These are phyloP conservation scores for Strigomonas oncopelti DNA, from an alignment of 208 protist species.

Conservation along the genomic window DNA sequence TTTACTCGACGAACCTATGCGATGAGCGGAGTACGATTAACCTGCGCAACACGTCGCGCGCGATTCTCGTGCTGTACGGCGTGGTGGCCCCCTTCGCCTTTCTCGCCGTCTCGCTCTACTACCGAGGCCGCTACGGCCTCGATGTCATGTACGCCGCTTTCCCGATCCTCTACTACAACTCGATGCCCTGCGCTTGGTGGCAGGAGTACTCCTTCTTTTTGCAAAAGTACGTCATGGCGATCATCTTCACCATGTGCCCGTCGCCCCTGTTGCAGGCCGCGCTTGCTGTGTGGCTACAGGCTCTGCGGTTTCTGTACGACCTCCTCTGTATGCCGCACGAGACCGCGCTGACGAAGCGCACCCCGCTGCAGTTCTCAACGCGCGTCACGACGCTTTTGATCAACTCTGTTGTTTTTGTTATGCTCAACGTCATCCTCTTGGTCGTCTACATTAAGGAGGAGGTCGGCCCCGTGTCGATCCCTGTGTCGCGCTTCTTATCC, in stretches of 20 bases:
- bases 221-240: conserved; percentile 8
- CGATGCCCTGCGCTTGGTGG: conserved; percentile 1
- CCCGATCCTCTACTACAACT: conserved; percentile 15
- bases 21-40: not conserved
- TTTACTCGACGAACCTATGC: conserved; percentile 13
- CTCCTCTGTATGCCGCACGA: conserved; percentile 3
- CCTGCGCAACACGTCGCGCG: conserved; percentile 11
- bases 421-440: conserved; percentile 17
- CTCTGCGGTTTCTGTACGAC: not conserved
- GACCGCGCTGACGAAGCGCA: not conserved
- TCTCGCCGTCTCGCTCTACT: not conserved
- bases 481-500: conserved; percentile 5
- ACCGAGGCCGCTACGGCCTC: conserved; percentile 12
- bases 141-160: conserved; percentile 23
- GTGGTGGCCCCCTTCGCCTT: conserved; percentile 11
- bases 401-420: conserved; percentile 5
- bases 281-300: conserved; percentile 12
- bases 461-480: not conserved
- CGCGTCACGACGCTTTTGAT: not conserved
- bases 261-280: conserved; percentile 9
- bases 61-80: conserved; percentile 20
- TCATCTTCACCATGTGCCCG: conserved; percentile 3
- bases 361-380: not conserved
- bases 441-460: conserved; percentile 11
- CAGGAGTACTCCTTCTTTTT: conserved; percentile 12